phyloP scores from a whole-genome alignment of 2,329 filamentous ascomycete species.

The Microdochium paspali region DNA sequence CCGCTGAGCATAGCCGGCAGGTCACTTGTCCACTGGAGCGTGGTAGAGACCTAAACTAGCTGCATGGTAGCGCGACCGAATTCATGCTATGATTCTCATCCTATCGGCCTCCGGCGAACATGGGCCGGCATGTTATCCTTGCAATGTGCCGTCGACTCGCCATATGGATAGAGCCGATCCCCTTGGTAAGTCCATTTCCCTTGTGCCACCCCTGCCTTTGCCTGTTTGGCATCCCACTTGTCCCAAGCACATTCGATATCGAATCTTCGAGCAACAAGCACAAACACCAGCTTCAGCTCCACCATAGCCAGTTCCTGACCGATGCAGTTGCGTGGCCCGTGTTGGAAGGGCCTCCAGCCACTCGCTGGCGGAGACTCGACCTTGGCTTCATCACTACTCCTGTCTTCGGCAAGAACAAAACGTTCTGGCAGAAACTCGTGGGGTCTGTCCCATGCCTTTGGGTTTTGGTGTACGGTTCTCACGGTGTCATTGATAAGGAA shows the following conservation, averaged over 20 bases:
- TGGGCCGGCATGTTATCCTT: not conserved
- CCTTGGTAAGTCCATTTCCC: not conserved
- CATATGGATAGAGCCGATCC: not conserved
- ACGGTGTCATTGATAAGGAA: conserved; percentile 13
- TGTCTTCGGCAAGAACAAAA: not conserved
- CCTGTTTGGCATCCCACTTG: conserved; percentile 9
- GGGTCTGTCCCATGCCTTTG: conserved; percentile 6
- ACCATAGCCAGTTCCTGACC: conserved; percentile 46
- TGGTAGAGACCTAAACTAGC: too few species aligned
- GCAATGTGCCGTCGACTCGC: not conserved
- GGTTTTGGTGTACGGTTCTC: not conserved
- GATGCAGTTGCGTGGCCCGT: conserved; percentile 44
- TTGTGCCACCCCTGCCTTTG: not conserved
- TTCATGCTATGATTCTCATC: too few species aligned
- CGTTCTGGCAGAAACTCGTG: conserved; percentile 5
- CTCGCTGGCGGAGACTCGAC: conserved; percentile 13
- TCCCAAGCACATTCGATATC: conserved; percentile 31
- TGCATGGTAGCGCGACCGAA: too few species aligned
- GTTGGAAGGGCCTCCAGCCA: conserved; percentile 43
- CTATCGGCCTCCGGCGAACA: not conserved
- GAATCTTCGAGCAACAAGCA: conserved; percentile 36
- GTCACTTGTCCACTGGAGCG: too few species aligned
- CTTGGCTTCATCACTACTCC: not conserved
- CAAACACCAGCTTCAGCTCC: conserved; percentile 38
- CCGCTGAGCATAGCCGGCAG: too few species aligned